Conservation (phyloP, 129 eudicot genomes). For the Flaveria robusta region DNA sequence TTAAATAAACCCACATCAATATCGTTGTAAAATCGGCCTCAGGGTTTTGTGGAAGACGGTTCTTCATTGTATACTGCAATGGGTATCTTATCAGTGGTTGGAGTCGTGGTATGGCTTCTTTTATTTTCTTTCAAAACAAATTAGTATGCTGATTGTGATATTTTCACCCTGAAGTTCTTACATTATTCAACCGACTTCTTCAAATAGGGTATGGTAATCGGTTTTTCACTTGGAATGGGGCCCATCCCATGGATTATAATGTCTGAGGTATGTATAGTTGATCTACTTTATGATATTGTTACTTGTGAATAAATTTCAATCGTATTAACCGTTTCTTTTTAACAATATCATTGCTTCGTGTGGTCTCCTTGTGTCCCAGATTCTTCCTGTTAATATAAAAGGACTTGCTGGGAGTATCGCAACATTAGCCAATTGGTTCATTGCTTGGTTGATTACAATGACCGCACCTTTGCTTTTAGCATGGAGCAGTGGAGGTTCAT, state of each 20-base stretch:
- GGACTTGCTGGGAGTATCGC: conserved; percentile 96
- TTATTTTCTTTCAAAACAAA: background rate
- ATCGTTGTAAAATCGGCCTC: conserved; percentile 1
- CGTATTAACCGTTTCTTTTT: background rate
- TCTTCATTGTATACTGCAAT: conserved; percentile 58
- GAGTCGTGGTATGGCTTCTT: conserved; percentile 79
- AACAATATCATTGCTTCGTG: background rate
- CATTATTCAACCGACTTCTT: conserved; percentile 24
- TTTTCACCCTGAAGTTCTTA: conserved; percentile 1
- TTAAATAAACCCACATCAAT: conserved; percentile 1
- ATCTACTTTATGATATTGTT: background rate
- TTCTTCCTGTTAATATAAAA: conserved; percentile 87
- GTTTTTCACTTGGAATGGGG: conserved; percentile 92
- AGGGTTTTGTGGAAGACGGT: conserved; percentile 55
- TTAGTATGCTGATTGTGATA: background rate
- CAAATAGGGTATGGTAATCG: conserved; percentile 71
- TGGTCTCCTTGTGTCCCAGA: conserved; percentile 44
- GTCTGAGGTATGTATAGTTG: conserved; percentile 69
- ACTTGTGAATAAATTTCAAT: background rate
- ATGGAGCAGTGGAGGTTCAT: conserved; percentile 89
- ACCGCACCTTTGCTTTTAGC: conserved; percentile 79
- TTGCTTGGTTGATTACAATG: conserved; percentile 76
- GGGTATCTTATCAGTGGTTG: conserved; percentile 76
- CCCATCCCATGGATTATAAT: conserved; percentile 97
- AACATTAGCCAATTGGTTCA: conserved; percentile 77